Percentiles rank a stretch among this genome's conserved stretches.
Conservation (phyloP, 2,329 filamentous ascomycete species). For the Nigrograna mackinnonii region DNA sequence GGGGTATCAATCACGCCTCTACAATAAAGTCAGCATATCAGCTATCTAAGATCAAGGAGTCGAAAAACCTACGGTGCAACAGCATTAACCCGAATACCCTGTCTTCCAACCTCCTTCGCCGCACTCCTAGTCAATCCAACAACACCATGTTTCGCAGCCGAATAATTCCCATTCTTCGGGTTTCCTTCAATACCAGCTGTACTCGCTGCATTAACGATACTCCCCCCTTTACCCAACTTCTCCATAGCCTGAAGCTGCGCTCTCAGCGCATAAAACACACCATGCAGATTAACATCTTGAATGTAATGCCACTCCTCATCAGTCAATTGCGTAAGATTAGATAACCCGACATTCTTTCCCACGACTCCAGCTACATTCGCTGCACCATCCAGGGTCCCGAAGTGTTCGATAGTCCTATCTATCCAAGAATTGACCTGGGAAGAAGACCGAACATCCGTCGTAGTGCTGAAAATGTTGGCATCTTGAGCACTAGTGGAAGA, state of each 20-base stretch:
- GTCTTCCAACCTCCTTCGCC: slow-evolving; percentile 34
- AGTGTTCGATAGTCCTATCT: slow-evolving; percentile 27
- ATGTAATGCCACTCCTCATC: slow-evolving; percentile 1
- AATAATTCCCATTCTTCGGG: slow-evolving; percentile 33
- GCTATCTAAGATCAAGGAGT: too few species aligned
- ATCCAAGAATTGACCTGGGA: slow-evolving; percentile 44
- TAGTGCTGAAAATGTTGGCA: not conserved
- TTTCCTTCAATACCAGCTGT: slow-evolving; percentile 54
- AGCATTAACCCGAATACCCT: slow-evolving; percentile 9
- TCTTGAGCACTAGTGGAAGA: not conserved
- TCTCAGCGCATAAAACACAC: slow-evolving; percentile 43
- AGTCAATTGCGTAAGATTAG: not conserved
- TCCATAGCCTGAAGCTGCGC: slow-evolving; percentile 14
- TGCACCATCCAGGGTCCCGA: slow-evolving; percentile 38
- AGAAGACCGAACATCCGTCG: slow-evolving; percentile 3
- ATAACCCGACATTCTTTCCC: not conserved
- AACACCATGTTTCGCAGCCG: slow-evolving; percentile 36
- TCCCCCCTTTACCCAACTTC: slow-evolving; percentile 15
- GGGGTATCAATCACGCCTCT: not conserved
- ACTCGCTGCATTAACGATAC: slow-evolving; percentile 47
- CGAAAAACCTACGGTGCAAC: not conserved
- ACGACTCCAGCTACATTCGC: slow-evolving; percentile 34
- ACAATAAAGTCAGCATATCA: too few species aligned
- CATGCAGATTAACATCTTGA: slow-evolving; percentile 40
- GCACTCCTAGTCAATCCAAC: slow-evolving; percentile 34